Evolutionary conservation across 2,329 filamentous ascomycete genomes (phyloP), one percentile per base, ranked within the genome.

Genomic region (Graphiopsis chlorocephala): DNA sequence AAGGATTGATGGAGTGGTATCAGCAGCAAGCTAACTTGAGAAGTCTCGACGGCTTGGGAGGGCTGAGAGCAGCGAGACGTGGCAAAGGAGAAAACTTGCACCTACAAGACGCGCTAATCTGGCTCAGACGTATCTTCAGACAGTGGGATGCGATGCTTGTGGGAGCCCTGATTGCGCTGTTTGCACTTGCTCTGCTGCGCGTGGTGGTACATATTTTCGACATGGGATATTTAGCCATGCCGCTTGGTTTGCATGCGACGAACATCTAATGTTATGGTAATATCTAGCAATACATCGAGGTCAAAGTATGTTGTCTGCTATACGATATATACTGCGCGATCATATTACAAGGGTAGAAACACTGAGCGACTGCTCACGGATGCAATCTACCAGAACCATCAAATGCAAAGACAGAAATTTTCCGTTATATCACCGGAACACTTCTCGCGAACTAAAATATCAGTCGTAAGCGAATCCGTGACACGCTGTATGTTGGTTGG

Each of bases 41-140:
- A 55, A 87, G 84, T 72, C 78, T 89, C 52, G 87, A 89, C 68
- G 85, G 85, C 1, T 75, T 88, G 23, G 84, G 86, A 0, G 86
- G 86, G 0, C 72, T 90, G 69, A 80, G 78, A 64, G 78, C 78
- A 5, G 86, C 86, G 25, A 79, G 86, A 67, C 78, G 80, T 52
- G 80, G 80, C 29, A 75, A 74, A 2, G 84, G 84, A 2, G 79
- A 87, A 75, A 76, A 73, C 65, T 64, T 86, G 47, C 79, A 79
- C 71, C 29, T 82, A 17, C 79, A 79, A 20, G 80, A 85, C 53
- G 28, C 55, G 26, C n/a, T 60, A 25, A 60, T 60, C 17, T 48
- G 57, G 57, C 10, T 65, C 2, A 66, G 64, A 50, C 64, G 69
- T 35, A 42, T 73, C 1, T 50, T 56, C 31, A 25, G 59, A n/a